phyloP scores from a whole-genome alignment of 73 alveolate species.

The Stentor roeselii region DNA sequence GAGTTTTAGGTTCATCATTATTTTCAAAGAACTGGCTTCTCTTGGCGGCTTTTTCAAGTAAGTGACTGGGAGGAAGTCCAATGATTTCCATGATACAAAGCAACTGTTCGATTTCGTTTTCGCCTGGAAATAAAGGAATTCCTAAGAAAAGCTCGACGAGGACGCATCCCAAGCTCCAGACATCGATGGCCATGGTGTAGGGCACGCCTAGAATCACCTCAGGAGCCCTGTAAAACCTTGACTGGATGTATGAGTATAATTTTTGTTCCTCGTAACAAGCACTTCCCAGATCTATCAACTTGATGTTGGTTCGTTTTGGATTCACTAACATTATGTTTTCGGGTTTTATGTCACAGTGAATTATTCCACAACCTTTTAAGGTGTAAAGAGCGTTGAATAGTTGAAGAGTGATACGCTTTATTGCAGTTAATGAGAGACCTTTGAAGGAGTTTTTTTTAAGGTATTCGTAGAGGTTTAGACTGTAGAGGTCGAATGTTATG shows the following conservation, averaged over 20 bases:
- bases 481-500: conserved; percentile 14
- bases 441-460: conserved; percentile 5
- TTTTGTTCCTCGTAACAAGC: not conserved
- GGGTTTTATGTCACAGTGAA: conserved; percentile 28
- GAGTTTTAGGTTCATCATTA: too few relatives aligned
- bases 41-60: not conserved
- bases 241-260: conserved; percentile 46
- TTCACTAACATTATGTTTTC: conserved; percentile 14
- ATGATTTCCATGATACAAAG: conserved; percentile 3
- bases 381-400: not conserved
- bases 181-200: conserved; percentile 60
- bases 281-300: conserved; percentile 20
- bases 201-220: conserved; percentile 69
- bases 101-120: conserved; percentile 59
- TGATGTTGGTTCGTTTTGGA: not conserved
- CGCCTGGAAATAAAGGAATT: conserved; percentile 69
- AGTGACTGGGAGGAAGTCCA: conserved; percentile 13
- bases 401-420: not conserved
- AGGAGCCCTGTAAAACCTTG: conserved; percentile 81
- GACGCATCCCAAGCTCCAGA: conserved; percentile 90
- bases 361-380: not conserved
- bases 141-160: conserved; percentile 84
- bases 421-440: not conserved
- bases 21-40: too few relatives aligned
- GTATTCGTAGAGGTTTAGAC: conserved; percentile 21